These are phyloP conservation scores for Phanerochaete sordida DNA, from an alignment of 768 basidiomycete genomes.

Conservation along the genomic window DNA sequence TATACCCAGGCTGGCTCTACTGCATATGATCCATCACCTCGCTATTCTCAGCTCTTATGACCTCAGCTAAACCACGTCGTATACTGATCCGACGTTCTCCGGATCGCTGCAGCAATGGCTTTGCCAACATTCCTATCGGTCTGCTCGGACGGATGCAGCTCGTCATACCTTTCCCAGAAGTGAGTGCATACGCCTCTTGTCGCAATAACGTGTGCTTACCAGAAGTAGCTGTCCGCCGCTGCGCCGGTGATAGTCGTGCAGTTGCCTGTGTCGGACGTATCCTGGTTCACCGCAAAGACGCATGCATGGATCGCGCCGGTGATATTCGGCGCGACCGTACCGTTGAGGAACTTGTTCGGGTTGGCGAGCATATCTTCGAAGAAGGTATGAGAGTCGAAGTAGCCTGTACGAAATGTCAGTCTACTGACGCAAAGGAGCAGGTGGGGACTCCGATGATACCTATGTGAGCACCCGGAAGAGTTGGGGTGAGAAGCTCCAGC, in stretches of 20 bases:
- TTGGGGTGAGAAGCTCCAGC: slow-evolving; percentile 22
- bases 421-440: background rate
- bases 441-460: slow-evolving; percentile 36
- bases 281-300: slow-evolving; percentile 34
- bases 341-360: slow-evolving; percentile 53
- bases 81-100: slow-evolving; percentile 1
- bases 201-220: slow-evolving; percentile 31
- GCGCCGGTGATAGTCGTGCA: slow-evolving; percentile 37
- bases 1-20: too few species aligned
- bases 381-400: slow-evolving; percentile 58
- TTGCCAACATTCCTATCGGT: slow-evolving; percentile 51
- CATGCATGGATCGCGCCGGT: slow-evolving; percentile 49
- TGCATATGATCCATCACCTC: too few species aligned
- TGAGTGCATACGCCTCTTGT: background rate
- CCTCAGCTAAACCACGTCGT: slow-evolving; percentile 14
- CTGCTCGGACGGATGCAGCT: slow-evolving; percentile 61
- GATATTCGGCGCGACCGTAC: slow-evolving; percentile 55
- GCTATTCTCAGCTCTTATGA: too few species aligned
- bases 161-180: slow-evolving; percentile 37
- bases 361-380: slow-evolving; percentile 54
- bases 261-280: slow-evolving; percentile 17
- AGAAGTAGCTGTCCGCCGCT: slow-evolving; percentile 54
- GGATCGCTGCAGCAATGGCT: slow-evolving; percentile 37
- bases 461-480: slow-evolving; percentile 45
- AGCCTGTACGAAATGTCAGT: slow-evolving; percentile 29